Conservation (phyloP, 306 rosid genomes). For the Vicia faba region DNA sequence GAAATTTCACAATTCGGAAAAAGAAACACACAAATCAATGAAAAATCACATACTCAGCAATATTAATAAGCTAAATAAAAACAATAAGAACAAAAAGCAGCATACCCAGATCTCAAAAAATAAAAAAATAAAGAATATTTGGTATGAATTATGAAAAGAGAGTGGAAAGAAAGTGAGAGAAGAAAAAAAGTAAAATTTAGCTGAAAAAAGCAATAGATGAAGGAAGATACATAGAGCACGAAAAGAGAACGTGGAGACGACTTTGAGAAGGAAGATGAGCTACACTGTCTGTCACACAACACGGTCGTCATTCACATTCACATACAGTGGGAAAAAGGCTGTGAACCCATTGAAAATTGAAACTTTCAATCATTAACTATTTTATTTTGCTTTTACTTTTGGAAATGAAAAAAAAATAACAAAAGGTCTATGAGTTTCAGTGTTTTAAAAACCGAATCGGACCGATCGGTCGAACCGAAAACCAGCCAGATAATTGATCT, state of each 20-base stretch:
- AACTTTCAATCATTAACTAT: neutral
- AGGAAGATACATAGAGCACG: neutral
- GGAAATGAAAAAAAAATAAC: too few species aligned
- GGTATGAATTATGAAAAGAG: neutral
- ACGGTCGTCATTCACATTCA: neutral
- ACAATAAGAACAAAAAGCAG: neutral
- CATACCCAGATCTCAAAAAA: constrained; percentile 13
- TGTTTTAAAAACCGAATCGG: too few species aligned
- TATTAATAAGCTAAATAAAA: neutral
- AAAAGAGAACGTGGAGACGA: constrained; percentile 21
- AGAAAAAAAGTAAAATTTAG: neutral
- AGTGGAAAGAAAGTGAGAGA: neutral
- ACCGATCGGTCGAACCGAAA: too few species aligned
- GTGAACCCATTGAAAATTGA: neutral
- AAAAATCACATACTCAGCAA: neutral
- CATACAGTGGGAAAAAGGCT: constrained; percentile 2
- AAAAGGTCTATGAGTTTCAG: too few species aligned
- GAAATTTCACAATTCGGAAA: constrained; percentile 21
- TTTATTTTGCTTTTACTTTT: neutral
- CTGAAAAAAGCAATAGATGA: neutral
- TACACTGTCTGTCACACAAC: neutral
- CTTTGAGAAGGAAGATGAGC: neutral
- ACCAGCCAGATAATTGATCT: too few species aligned
- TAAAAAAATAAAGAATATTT: neutral
- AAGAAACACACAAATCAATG: neutral